Conservation (phyloP, 1,284 basidiomycete genomes). For the Anthracocystis walkeri region DNA sequence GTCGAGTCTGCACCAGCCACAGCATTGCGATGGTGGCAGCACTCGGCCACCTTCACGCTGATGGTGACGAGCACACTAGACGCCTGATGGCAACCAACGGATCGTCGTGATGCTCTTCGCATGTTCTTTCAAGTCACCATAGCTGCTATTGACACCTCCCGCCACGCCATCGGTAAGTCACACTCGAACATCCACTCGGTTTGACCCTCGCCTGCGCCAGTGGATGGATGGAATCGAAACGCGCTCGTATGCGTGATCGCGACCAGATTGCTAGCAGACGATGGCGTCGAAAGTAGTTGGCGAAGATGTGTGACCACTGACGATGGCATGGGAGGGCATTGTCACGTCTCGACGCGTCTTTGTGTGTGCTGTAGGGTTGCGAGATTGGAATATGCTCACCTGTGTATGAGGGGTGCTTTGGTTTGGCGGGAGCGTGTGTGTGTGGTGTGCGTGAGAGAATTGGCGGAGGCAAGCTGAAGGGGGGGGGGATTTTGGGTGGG, state of each 20-base stretch:
- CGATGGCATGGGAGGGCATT: constrained; percentile 24
- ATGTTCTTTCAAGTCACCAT: not conserved
- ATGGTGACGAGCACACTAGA: constrained; percentile 25
- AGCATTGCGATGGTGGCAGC: constrained; percentile 31
- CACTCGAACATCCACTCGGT: too few species aligned
- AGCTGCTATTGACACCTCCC: not conserved
- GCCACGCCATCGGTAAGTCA: not conserved
- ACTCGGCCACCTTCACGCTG: not conserved
- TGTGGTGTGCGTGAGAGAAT: constrained; percentile 39
- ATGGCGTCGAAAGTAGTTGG: constrained; percentile 25
- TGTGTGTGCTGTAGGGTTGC: constrained; percentile 12
- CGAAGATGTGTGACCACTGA: constrained; percentile 21
- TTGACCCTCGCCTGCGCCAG: too few species aligned
- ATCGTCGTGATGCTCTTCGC: not conserved
- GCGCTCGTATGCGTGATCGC: constrained; percentile 26
- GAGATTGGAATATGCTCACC: constrained; percentile 46
- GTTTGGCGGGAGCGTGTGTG: constrained; percentile 23
- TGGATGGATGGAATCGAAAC: constrained; percentile 18
- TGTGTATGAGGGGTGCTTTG: constrained; percentile 20
- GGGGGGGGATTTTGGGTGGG: constrained; percentile 33
- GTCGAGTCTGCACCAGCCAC: not conserved
- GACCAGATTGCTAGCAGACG: constrained; percentile 26
- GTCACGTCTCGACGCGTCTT: constrained; percentile 48
- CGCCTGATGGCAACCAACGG: not conserved
- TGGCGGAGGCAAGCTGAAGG: constrained; percentile 35